A percentile compares a stretch with the other conserved stretches of the same genome.
phyloP scores from a whole-genome alignment of 225 moss, liverwort and hornwort genomes.

The Polytrichum formosum region DNA sequence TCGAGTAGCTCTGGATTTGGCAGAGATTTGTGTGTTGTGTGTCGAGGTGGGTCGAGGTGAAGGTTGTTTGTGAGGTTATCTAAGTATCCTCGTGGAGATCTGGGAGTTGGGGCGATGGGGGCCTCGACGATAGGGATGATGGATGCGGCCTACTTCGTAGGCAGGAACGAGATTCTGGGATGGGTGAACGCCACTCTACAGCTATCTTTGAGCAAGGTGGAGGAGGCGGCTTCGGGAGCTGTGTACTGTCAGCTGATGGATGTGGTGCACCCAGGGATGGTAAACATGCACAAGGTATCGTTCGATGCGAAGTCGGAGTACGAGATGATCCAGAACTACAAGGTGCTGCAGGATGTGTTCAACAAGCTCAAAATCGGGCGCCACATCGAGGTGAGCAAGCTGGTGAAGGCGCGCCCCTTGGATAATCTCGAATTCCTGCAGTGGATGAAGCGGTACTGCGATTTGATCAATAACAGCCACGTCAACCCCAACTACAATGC shows the following conservation, averaged over 20 bases:
- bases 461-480: constrained; percentile 80
- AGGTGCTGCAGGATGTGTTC: constrained; percentile 94
- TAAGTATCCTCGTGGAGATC: neutral
- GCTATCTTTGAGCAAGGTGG: constrained; percentile 84
- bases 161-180: constrained; percentile 84
- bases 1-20: no score
- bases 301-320: constrained; percentile 98
- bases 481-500: constrained; percentile 85
- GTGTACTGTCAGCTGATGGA: constrained; percentile 98
- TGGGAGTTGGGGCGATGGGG: constrained; percentile 38
- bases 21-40: neutral
- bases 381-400: constrained; percentile 96
- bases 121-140: constrained; percentile 96
- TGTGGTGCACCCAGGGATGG: constrained; percentile 87
- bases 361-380: constrained; percentile 93
- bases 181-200: constrained; percentile 91
- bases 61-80: neutral
- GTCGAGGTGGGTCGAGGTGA: neutral
- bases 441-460: constrained; percentile 98
- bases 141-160: constrained; percentile 97
- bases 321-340: constrained; percentile 99
- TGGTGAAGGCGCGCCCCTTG: constrained; percentile 91
- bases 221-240: constrained; percentile 94
- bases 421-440: constrained; percentile 98
- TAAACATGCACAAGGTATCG: constrained; percentile 92